Evolutionary conservation across 2,329 filamentous ascomycete species (phyloP).

Genomic region (Hypoxylon sp.): DNA sequence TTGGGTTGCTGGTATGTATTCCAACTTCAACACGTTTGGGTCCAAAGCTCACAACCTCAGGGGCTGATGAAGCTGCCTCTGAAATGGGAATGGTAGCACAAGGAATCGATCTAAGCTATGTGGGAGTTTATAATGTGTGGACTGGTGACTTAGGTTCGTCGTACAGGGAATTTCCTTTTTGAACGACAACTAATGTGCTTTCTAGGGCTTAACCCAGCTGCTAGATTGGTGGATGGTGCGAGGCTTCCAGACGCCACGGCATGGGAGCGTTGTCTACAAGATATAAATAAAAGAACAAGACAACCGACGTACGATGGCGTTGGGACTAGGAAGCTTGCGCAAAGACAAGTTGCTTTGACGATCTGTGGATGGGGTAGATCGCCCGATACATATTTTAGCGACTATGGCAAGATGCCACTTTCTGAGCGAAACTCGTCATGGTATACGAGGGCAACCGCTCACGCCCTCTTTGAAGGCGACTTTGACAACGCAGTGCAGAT

Average conservation of each 20-base stretch:
- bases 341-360: constrained; percentile 81
- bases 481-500: constrained; percentile 77
- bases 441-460: constrained; percentile 82
- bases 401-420: constrained; percentile 60
- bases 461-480: constrained; percentile 81
- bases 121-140: constrained; percentile 83
- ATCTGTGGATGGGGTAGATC: constrained; percentile 80
- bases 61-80: constrained; percentile 74
- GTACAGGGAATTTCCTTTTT: constrained; percentile 31
- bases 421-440: constrained; percentile 67
- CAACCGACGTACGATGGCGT: constrained; percentile 75
- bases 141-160: constrained; percentile 73
- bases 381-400: constrained; percentile 60
- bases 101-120: constrained; percentile 79
- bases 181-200: constrained; percentile 36
- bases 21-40: background rate
- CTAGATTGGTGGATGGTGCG: constrained; percentile 63
- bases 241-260: constrained; percentile 63
- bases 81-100: constrained; percentile 79
- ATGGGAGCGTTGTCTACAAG: constrained; percentile 74
- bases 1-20: constrained; percentile 74
- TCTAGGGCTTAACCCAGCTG: constrained; percentile 63
- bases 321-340: constrained; percentile 75
- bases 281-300: constrained; percentile 73
- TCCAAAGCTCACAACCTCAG: constrained; percentile 55